A percentile compares a stretch with the other conserved stretches of the same genome.
These are phyloP conservation scores for Hyaloscypha variabilis DNA, from an alignment of 495 filamentous ascomycete genomes.

Conservation along the genomic window DNA sequence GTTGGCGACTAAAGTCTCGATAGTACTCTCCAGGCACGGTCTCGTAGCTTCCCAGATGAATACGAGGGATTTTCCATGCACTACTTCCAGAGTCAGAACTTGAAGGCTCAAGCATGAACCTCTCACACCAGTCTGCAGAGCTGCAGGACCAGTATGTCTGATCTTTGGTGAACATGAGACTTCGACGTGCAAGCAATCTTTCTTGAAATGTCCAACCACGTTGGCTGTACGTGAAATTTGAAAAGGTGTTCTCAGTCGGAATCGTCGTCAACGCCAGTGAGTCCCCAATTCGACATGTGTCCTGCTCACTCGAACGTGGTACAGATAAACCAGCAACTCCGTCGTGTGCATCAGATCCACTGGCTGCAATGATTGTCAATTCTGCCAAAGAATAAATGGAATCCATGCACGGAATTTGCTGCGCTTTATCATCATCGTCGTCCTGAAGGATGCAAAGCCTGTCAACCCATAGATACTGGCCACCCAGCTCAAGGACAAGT, in stretches of 20 bases:
- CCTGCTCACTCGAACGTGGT: not conserved
- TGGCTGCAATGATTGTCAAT: conserved; percentile 29
- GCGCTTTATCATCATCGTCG: conserved; percentile 16
- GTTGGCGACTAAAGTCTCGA: no score
- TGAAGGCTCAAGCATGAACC: no score
- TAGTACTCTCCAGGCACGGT: no score
- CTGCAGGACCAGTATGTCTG: no score
- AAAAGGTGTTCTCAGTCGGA: not conserved
- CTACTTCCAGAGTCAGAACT: no score
- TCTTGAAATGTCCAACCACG: no score
- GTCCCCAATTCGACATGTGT: not conserved
- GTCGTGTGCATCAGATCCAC: conserved; percentile 13
- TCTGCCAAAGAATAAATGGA: conserved; percentile 30
- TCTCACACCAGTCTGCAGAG: no score
- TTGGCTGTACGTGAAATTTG: no score
- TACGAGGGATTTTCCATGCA: no score
- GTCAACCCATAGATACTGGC: not conserved
- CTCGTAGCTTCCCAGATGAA: no score
- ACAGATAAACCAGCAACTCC: not conserved
- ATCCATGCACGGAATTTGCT: conserved; percentile 29
- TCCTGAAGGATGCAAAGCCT: not conserved
- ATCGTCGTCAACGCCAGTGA: not conserved
- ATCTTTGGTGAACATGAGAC: no score
- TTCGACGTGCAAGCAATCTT: no score
- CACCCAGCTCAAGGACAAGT: not conserved